Base-by-base conservation (phyloP, 2,329 filamentous ascomycete genomes). In the Penicillium sp. region DNA sequence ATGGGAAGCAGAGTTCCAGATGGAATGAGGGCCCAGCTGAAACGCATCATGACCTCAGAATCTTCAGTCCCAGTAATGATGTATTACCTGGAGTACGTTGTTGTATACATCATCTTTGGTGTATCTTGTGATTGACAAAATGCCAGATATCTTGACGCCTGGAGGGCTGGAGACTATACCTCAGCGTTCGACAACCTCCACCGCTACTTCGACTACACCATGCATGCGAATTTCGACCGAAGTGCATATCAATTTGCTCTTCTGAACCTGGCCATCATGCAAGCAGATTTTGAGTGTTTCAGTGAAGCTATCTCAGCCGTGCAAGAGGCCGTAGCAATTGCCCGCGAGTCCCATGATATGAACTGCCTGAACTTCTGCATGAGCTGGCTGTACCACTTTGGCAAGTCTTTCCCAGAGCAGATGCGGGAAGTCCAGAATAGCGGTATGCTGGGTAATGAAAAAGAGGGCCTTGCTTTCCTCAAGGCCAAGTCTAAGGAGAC, bases 181-280 rank as follows among this genome's bases (percentile, higher is more conserved):
- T 88, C 87, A 1, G 86, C 93, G 0, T 93, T 96, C 64, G 91
- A 98, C 62, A 84, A 84, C 57, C 76, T 98, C 19, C 90, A 97
- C 67, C 84, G 88, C 45, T 98, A 96, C 68, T 98, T 96, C 61
- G 93, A 98, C 67, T 96, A 95, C 68, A 93, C 90, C 1, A 89
- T 94, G 81, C 86, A 93, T 61, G 86, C 83, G 57, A 61, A 54
- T 31, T 76, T 83, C 53, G 87, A 95, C 61, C 83, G 87, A 22
- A 80, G 86, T 5, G 90, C 90, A 61, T 97, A 98, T 63, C 93
- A 97, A 64, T 95, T 96, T 64, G 93, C 93, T 0, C 73, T 97
- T 13, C 83, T 98, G 64, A 96, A 96, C 63, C 79, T 96, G 51
- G 91, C 90, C 3, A 88, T 96, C 31, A 78, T 97, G 4, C 91